Conservation (phyloP, 2,329 filamentous ascomycete genomes). For the Ophiocordyceps camponoti-leonardi region DNA sequence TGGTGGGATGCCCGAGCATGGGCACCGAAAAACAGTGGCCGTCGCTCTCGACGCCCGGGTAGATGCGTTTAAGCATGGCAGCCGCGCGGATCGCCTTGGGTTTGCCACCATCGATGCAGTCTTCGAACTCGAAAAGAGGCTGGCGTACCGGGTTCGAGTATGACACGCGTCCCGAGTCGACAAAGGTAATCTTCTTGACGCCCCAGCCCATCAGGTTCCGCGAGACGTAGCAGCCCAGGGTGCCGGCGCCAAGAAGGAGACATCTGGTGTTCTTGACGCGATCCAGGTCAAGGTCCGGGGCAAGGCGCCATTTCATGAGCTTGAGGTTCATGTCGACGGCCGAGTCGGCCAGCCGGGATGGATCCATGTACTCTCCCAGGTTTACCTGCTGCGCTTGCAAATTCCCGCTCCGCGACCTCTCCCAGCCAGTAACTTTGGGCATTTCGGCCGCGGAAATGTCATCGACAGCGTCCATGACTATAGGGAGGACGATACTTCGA, state of each 20-base stretch:
- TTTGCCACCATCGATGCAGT: slow-evolving; percentile 72
- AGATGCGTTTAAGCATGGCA: slow-evolving; percentile 66
- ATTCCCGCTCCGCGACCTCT: slow-evolving; percentile 65
- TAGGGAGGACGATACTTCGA: slow-evolving; percentile 59
- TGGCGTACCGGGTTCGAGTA: slow-evolving; percentile 95
- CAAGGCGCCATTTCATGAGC: slow-evolving; percentile 96
- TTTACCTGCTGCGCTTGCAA: slow-evolving; percentile 64
- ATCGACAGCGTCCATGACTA: slow-evolving; percentile 35
- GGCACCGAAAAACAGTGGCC: slow-evolving; percentile 77
- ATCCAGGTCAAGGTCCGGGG: slow-evolving; percentile 73
- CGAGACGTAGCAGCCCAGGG: slow-evolving; percentile 84
- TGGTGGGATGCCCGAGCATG: slow-evolving; percentile 85
- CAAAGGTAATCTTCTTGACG: slow-evolving; percentile 83
- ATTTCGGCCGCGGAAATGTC: slow-evolving; percentile 33
- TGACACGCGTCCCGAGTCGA: slow-evolving; percentile 84
- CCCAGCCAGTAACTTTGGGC: slow-evolving; percentile 93
- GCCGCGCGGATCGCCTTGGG: slow-evolving; percentile 72
- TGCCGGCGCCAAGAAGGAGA: slow-evolving; percentile 79
- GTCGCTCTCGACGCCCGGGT: slow-evolving; percentile 69
- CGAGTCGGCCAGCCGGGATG: slow-evolving; percentile 70
- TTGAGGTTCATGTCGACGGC: slow-evolving; percentile 94
- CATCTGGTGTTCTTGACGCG: slow-evolving; percentile 81
- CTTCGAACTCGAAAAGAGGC: slow-evolving; percentile 76
- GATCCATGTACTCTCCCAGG: slow-evolving; percentile 87
- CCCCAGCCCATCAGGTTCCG: slow-evolving; percentile 91